Conservation (phyloP, 768 basidiomycete genomes). For the Hirschioporus abietinus region DNA sequence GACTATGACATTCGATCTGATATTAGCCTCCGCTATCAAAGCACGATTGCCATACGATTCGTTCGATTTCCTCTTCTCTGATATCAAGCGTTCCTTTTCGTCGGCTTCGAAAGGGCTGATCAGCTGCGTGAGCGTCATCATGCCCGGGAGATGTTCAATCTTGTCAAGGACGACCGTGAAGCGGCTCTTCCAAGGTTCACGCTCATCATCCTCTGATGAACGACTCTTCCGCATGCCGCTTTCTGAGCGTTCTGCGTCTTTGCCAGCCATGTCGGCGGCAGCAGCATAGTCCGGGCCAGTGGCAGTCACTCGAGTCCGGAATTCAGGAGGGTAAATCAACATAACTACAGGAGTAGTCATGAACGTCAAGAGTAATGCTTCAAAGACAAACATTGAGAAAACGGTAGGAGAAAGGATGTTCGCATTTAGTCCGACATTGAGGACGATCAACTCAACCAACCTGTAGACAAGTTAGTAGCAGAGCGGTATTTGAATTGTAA, state of each 20-base stretch:
- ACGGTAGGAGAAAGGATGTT: conserved; percentile 72
- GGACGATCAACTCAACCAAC: conserved; percentile 89
- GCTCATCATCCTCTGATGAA: conserved; percentile 12
- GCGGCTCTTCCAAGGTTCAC: conserved; percentile 39
- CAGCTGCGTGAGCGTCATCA: conserved; percentile 88
- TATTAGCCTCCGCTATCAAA: neutral
- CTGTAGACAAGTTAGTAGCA: conserved; percentile 28
- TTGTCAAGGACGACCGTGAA: conserved; percentile 88
- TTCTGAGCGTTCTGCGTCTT: conserved; percentile 14
- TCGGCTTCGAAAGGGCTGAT: conserved; percentile 40
- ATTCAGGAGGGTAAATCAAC: conserved; percentile 59
- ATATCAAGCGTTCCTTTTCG: conserved; percentile 6
- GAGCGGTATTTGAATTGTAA: neutral
- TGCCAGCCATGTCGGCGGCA: conserved; percentile 5
- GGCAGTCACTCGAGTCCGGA: conserved; percentile 43
- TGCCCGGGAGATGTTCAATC: conserved; percentile 80
- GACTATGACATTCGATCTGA: conserved; percentile 34
- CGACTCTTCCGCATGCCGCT: conserved; percentile 12
- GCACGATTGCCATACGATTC: neutral
- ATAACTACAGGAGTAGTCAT: conserved; percentile 77
- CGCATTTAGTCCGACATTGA: conserved; percentile 86
- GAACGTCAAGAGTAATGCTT: conserved; percentile 77
- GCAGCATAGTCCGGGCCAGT: conserved; percentile 36
- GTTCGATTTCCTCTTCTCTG: neutral
- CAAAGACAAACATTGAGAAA: conserved; percentile 94